These are phyloP conservation scores for Penicillium sp. DNA, from an alignment of 2,329 filamentous ascomycete species.

Conservation along the genomic window DNA sequence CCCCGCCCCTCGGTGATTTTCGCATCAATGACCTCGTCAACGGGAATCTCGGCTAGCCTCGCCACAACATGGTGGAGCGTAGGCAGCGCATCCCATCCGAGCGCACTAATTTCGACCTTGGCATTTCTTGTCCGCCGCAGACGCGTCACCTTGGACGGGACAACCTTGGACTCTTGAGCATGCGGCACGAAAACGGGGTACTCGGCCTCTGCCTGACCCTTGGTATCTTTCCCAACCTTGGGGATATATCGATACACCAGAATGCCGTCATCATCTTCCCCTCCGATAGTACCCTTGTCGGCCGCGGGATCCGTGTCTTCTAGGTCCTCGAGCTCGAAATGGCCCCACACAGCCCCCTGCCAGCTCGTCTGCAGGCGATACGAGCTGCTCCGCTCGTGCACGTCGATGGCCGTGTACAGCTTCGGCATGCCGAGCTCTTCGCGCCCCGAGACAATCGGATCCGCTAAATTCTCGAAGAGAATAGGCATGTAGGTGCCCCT, in stretches of 20 bases:
- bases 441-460: conserved; percentile 59
- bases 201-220: conserved; percentile 54
- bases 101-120: conserved; percentile 48
- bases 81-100: conserved; percentile 56
- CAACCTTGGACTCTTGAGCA: conserved; percentile 34
- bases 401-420: conserved; percentile 53
- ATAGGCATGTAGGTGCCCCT: conserved; percentile 57
- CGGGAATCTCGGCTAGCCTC: conserved; percentile 54
- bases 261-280: conserved; percentile 46
- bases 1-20: conserved; percentile 57
- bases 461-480: conserved; percentile 58
- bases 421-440: conserved; percentile 65
- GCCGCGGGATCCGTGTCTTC: conserved; percentile 21
- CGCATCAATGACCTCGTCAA: conserved; percentile 56
- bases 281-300: conserved; percentile 18
- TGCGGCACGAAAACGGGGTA: conserved; percentile 48
- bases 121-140: conserved; percentile 38
- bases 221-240: conserved; percentile 47
- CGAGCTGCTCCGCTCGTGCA: conserved; percentile 37
- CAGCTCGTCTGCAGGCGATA: conserved; percentile 45
- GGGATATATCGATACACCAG: conserved; percentile 61
- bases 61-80: conserved; percentile 60
- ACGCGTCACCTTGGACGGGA: conserved; percentile 24
- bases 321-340: conserved; percentile 40
- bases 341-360: conserved; percentile 44